Percentiles rank a stretch among this genome's conserved stretches.
Conservation (phyloP, 192 early-diverging fungal genomes). For the Umbelopsis vinacea region DNA sequence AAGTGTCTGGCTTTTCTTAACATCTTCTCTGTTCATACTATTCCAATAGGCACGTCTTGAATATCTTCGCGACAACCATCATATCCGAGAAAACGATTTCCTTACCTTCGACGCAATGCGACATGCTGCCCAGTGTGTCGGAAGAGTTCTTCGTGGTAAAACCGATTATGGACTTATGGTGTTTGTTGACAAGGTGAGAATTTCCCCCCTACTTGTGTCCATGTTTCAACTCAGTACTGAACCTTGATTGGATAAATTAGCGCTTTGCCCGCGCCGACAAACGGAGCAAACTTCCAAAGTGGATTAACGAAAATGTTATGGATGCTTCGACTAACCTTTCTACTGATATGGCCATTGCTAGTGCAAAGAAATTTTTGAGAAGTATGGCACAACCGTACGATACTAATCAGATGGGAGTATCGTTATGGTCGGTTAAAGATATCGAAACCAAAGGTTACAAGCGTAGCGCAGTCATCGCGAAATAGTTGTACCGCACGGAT, state of each 20-base stretch:
- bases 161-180: slow-evolving; percentile 99
- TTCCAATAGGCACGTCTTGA: slow-evolving; percentile 81
- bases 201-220: too few species aligned
- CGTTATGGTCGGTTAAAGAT: slow-evolving; percentile 82
- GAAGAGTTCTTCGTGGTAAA: slow-evolving; percentile 96
- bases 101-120: slow-evolving; percentile 98
- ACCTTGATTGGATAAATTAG: slow-evolving; percentile 31
- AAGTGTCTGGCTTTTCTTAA: neutral
- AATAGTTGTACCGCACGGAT: neutral
- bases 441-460: slow-evolving; percentile 49
- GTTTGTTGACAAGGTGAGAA: slow-evolving; percentile 89
- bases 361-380: slow-evolving; percentile 91
- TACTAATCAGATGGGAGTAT: slow-evolving; percentile 80
- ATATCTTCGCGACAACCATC: slow-evolving; percentile 90
- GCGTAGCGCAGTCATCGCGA: neutral
- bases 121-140: slow-evolving; percentile 99
- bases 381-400: slow-evolving; percentile 97
- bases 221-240: neutral
- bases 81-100: slow-evolving; percentile 98
- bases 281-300: slow-evolving; percentile 93
- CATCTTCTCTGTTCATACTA: neutral
- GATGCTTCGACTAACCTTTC: slow-evolving; percentile 91
- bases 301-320: slow-evolving; percentile 91
- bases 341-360: slow-evolving; percentile 95
- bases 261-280: slow-evolving; percentile 95